A percentile compares a stretch with the other conserved stretches of the same genome.
These are phyloP conservation scores for Amanita subjunquillea DNA, from an alignment of 768 basidiomycete genomes.

Conservation along the genomic window DNA sequence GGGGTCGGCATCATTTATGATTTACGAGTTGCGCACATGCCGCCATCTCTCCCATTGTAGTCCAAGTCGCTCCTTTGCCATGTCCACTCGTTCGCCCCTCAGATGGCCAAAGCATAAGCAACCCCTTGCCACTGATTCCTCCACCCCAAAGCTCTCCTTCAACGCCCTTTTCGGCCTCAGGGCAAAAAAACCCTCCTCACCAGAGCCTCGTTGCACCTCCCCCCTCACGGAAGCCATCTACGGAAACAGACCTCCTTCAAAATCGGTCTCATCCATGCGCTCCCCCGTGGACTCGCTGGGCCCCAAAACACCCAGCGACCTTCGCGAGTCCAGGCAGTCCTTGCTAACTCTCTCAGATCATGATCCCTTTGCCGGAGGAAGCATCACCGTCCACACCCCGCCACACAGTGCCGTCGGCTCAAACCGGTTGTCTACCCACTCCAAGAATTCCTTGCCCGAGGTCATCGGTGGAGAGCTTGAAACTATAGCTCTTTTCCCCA, in stretches of 20 bases:
- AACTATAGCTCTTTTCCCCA: constrained; percentile 29
- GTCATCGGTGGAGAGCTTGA: constrained; percentile 23
- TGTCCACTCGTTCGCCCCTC: constrained; percentile 24
- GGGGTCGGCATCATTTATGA: not conserved
- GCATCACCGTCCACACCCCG: constrained; percentile 24
- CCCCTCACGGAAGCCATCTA: constrained; percentile 11
- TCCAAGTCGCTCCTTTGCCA: constrained; percentile 9
- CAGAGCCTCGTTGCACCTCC: constrained; percentile 44
- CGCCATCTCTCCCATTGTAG: not conserved
- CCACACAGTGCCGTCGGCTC: constrained; percentile 31
- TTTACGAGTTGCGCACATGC: not conserved
- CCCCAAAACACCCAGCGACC: constrained; percentile 45
- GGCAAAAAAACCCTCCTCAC: constrained; percentile 44
- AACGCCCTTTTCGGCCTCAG: constrained; percentile 56
- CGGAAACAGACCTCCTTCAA: constrained; percentile 34
- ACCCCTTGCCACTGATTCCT: constrained; percentile 11
- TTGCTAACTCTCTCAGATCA: constrained; percentile 51
- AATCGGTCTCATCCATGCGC: constrained; percentile 46
- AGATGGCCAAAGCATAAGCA: constrained; percentile 35
- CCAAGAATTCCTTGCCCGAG: constrained; percentile 37
- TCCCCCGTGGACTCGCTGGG: constrained; percentile 45
- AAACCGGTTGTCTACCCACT: constrained; percentile 42
- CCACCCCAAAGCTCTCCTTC: constrained; percentile 22
- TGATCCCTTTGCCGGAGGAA: constrained; percentile 53
- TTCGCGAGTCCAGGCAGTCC: constrained; percentile 33